Conservation (phyloP, 345 rosid species). For the Acer campestre region DNA sequence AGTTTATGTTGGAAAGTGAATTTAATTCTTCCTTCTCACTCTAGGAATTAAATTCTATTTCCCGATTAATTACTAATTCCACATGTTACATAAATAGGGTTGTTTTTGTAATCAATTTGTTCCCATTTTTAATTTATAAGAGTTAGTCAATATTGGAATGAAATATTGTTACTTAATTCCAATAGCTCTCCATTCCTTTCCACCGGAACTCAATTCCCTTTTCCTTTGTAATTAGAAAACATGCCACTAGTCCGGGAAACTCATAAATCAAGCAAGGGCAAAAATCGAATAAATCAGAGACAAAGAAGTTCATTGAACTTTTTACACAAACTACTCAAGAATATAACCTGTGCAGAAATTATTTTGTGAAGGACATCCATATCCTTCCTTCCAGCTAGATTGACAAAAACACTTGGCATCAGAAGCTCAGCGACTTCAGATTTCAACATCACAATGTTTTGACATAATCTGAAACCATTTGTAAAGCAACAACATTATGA, state of each 20-base stretch:
- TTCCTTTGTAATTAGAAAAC: neutral
- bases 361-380: conserved; percentile 50
- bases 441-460: conserved; percentile 75
- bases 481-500: conserved; percentile 17
- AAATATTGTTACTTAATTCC: neutral
- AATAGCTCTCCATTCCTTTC: neutral
- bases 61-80: neutral
- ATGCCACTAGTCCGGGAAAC: neutral
- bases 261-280: neutral
- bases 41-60: neutral
- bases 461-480: conserved; percentile 69
- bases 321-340: conserved; percentile 7
- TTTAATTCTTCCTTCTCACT: neutral
- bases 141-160: too few relatives aligned
- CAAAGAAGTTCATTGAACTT: neutral
- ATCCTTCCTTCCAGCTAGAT: conserved; percentile 68
- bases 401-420: conserved; percentile 70
- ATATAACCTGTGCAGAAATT: conserved; percentile 70
- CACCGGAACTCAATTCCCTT: neutral
- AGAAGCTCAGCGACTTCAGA: conserved; percentile 92
- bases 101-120: neutral
- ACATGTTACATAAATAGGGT: neutral
- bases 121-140: neutral
- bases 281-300: neutral
- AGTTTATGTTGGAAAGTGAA: neutral